A percentile compares a stretch with the other conserved stretches of the same genome.
Evolutionary conservation across 1,284 basidiomycete species (phyloP).

Genomic region (Vanrija sp.): DNA sequence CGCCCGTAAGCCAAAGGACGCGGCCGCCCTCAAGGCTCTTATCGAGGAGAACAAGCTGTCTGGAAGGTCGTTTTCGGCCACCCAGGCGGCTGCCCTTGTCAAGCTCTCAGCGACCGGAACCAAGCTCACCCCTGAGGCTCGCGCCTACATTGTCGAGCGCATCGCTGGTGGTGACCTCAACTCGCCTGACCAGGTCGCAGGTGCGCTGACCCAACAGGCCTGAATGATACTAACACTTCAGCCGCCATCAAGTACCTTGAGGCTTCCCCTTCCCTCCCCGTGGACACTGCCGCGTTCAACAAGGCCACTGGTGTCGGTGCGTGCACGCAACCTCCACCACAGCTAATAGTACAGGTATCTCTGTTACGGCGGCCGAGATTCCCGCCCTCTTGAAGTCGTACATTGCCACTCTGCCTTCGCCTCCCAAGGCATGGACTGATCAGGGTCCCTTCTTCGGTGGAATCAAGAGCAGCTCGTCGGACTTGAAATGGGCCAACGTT

Average conservation of each 20-base stretch:
- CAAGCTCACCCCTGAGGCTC: constrained; percentile 61
- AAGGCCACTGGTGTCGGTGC: constrained; percentile 80
- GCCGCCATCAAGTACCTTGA: constrained; percentile 77
- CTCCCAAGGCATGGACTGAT: constrained; percentile 67
- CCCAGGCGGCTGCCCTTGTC: constrained; percentile 69
- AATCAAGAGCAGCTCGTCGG: constrained; percentile 61
- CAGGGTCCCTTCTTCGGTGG: constrained; percentile 68
- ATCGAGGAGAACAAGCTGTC: constrained; percentile 61
- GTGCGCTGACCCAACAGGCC: constrained; percentile 53
- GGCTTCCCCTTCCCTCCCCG: constrained; percentile 56
- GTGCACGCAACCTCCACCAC: constrained; percentile 36
- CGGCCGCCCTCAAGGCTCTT: constrained; percentile 65
- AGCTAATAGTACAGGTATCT: constrained; percentile 60
- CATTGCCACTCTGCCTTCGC: constrained; percentile 53
- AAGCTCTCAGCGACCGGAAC: constrained; percentile 63
- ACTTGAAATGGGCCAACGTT: constrained; percentile 78
- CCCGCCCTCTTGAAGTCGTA: constrained; percentile 61
- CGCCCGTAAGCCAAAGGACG: constrained; percentile 71
- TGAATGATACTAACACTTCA: constrained; percentile 37
- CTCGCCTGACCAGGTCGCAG: constrained; percentile 79
- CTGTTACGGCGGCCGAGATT: constrained; percentile 68
- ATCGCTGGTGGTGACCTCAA: constrained; percentile 71
- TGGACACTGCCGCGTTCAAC: constrained; percentile 73
- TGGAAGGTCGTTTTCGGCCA: constrained; percentile 63
- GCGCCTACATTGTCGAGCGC: constrained; percentile 63